Percentiles rank a stretch among this genome's conserved stretches.
phyloP scores from a whole-genome alignment of 2,329 filamentous ascomycete genomes.

The Penicillium hesseltinei region DNA sequence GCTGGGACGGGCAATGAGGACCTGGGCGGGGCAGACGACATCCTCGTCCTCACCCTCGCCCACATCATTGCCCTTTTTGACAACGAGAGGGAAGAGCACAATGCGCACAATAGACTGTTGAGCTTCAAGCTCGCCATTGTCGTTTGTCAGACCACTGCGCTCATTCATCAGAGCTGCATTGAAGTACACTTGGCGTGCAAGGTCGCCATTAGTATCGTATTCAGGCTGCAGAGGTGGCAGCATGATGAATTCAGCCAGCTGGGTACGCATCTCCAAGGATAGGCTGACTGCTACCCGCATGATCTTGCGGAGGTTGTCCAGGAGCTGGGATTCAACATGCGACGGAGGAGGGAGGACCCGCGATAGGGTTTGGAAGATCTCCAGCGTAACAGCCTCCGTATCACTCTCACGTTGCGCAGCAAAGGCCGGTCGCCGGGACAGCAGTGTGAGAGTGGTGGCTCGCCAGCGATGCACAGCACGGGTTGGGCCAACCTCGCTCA shows the following conservation, averaged over 20 bases:
- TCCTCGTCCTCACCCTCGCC: slow-evolving; percentile 91
- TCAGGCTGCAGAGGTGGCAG: slow-evolving; percentile 90
- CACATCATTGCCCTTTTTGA: slow-evolving; percentile 88
- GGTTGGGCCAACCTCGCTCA: slow-evolving; percentile 81
- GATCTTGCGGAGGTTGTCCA: slow-evolving; percentile 81
- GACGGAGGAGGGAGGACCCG: slow-evolving; percentile 83
- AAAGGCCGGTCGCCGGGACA: slow-evolving; percentile 79
- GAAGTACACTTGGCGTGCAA: slow-evolving; percentile 83
- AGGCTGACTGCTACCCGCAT: slow-evolving; percentile 85
- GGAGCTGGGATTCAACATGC: slow-evolving; percentile 75
- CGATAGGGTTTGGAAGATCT: slow-evolving; percentile 79
- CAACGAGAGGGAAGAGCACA: slow-evolving; percentile 92
- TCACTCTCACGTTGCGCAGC: slow-evolving; percentile 79
- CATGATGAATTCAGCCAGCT: slow-evolving; percentile 98
- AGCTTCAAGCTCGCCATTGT: slow-evolving; percentile 77
- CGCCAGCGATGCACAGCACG: slow-evolving; percentile 97
- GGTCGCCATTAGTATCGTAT: slow-evolving; percentile 89
- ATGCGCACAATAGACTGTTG: slow-evolving; percentile 78
- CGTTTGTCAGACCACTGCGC: slow-evolving; percentile 67
- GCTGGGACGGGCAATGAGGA: slow-evolving; percentile 66
- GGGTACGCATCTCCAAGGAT: slow-evolving; percentile 94
- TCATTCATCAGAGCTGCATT: slow-evolving; percentile 95
- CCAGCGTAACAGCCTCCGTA: slow-evolving; percentile 92
- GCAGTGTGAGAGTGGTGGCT: slow-evolving; percentile 85
- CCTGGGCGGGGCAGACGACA: slow-evolving; percentile 91